These are phyloP conservation scores for Ailanthus altissimus DNA, from an alignment of 345 rosid species.

Conservation along the genomic window DNA sequence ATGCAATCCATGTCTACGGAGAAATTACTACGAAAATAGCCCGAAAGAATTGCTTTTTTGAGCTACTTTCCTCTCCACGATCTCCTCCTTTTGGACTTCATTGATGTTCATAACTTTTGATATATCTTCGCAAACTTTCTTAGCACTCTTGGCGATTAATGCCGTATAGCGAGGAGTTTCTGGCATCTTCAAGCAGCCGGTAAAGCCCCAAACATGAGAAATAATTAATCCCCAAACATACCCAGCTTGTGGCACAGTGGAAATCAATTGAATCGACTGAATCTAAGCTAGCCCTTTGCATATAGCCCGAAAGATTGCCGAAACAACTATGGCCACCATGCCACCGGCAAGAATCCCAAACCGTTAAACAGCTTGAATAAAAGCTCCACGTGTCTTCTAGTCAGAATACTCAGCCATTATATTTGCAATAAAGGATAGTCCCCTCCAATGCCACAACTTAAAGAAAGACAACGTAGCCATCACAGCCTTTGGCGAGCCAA, in stretches of 20 bases:
- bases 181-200: neutral
- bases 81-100: too few relatives aligned
- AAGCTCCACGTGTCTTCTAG: neutral
- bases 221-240: neutral
- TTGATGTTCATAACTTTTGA: neutral
- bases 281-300: neutral
- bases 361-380: neutral
- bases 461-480: slow-evolving; percentile 20
- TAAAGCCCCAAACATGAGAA: neutral
- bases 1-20: neutral
- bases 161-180: slow-evolving; percentile 35
- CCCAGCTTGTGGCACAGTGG: neutral
- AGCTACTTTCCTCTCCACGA: neutral
- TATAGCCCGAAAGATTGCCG: neutral
- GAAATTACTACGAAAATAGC: neutral
- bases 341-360: neutral
- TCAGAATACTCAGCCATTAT: neutral
- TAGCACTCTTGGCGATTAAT: slow-evolving; percentile 34
- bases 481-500: slow-evolving; percentile 12
- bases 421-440: neutral
- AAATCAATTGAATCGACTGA: neutral
- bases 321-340: neutral
- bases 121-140: slow-evolving; percentile 26
- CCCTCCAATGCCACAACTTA: slow-evolving; percentile 20
- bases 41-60: neutral